phyloP scores from a whole-genome alignment of 2,329 filamentous ascomycete genomes.

The Calonectria honghensis region DNA sequence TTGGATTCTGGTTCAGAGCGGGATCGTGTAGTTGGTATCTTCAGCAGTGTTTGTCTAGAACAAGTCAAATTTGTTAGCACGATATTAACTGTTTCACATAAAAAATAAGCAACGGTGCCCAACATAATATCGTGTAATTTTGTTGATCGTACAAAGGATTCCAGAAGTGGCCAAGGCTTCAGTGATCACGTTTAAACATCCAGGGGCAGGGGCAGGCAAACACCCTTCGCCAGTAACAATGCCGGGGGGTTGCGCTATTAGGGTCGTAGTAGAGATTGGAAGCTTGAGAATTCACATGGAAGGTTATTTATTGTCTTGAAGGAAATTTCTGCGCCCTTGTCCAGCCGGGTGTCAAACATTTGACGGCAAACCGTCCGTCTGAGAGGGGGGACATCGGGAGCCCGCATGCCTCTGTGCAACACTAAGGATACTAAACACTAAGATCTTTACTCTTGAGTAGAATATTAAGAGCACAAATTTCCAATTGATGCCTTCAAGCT shows the following conservation, averaged over 20 bases:
- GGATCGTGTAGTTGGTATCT: neutral
- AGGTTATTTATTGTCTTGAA: no score
- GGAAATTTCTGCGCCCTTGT: neutral
- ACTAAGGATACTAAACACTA: neutral
- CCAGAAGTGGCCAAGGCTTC: neutral
- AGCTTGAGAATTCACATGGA: neutral
- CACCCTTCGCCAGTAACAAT: neutral
- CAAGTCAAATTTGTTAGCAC: neutral
- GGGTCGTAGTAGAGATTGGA: neutral
- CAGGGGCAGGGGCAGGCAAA: neutral
- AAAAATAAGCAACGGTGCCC: neutral
- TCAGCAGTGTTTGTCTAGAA: neutral
- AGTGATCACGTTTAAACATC: no score
- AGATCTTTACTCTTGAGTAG: neutral
- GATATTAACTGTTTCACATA: neutral
- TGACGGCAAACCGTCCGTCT: neutral
- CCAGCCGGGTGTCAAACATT: neutral
- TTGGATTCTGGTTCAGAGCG: neutral
- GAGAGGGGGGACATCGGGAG: neutral
- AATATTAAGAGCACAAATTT: neutral
- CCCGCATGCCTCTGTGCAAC: slow-evolving; percentile 16
- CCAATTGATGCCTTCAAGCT: no score
- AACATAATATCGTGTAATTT: neutral
- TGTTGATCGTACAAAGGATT: neutral
- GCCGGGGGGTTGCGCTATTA: no score